These are phyloP conservation scores for Cytospora piceicola DNA, from an alignment of 2,329 filamentous ascomycete species.

Conservation along the genomic window DNA sequence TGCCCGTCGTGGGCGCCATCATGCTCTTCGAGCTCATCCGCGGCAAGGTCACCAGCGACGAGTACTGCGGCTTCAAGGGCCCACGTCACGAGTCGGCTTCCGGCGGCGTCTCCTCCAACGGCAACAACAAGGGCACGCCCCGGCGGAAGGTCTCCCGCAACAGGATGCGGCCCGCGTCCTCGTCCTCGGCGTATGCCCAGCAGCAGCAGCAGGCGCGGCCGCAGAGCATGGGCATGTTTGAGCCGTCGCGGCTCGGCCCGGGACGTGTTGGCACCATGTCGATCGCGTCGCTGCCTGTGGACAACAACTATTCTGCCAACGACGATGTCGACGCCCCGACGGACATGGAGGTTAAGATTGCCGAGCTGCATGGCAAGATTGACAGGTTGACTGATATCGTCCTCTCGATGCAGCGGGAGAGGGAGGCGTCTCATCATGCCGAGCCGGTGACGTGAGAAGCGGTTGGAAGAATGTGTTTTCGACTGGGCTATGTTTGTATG, in stretches of 20 bases:
- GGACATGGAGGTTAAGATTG: slow-evolving; percentile 36
- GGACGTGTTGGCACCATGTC: slow-evolving; percentile 4
- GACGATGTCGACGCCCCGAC: slow-evolving; percentile 39
- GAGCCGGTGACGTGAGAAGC: slow-evolving; percentile 7
- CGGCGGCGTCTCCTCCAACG: not conserved
- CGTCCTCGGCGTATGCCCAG: slow-evolving; percentile 33
- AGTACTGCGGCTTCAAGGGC: slow-evolving; percentile 55
- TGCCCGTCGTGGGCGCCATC: slow-evolving; percentile 72
- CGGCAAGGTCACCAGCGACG: slow-evolving; percentile 45
- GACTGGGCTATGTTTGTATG: not conserved
- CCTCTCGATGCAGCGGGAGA: slow-evolving; percentile 29
- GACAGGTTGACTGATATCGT: slow-evolving; percentile 31
- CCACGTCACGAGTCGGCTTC: slow-evolving; percentile 37
- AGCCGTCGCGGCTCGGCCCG: slow-evolving; percentile 18
- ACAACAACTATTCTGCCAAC: slow-evolving; percentile 26
- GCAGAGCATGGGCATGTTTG: slow-evolving; percentile 8
- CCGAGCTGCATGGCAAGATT: slow-evolving; percentile 29
- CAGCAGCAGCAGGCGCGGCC: slow-evolving; percentile 30
- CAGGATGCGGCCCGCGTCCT: slow-evolving; percentile 21
- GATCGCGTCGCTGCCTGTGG: slow-evolving; percentile 34
- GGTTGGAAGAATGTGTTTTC: not conserved
- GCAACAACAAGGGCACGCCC: slow-evolving; percentile 1
- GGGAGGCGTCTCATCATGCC: slow-evolving; percentile 12
- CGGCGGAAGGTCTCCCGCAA: slow-evolving; percentile 22
- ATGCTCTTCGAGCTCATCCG: slow-evolving; percentile 65